Evolutionary conservation across 164 flowering plant genomes (phyloP).

Genomic region (Malania oleifera): DNA sequence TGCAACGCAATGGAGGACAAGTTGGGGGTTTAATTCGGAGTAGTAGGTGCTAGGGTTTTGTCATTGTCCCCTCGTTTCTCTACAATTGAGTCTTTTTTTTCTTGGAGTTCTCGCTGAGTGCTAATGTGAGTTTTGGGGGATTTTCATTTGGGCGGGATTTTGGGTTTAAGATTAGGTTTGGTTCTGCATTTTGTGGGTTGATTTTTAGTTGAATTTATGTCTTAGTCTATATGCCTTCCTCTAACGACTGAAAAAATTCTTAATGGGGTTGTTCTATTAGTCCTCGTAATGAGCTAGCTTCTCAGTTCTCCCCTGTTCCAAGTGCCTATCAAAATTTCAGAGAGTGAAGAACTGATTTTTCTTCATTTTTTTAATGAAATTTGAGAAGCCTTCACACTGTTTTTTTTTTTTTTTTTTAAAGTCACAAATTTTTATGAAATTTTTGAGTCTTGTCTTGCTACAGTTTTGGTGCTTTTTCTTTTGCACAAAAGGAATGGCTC

Average conservation of each 20-base stretch:
- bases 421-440: too few species aligned
- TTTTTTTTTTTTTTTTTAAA: too few species aligned
- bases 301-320: too few species aligned
- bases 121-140: background rate
- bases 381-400: background rate
- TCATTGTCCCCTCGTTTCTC: background rate
- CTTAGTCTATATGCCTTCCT: constrained; percentile 5
- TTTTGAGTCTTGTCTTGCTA: too few species aligned
- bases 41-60: background rate
- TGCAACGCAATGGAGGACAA: constrained; percentile 1
- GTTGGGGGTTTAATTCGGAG: background rate
- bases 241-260: too few species aligned
- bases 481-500: too few species aligned
- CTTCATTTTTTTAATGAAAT: background rate
- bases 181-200: background rate
- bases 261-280: too few species aligned
- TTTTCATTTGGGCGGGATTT: background rate
- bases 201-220: background rate
- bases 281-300: too few species aligned
- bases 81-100: background rate
- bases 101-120: background rate
- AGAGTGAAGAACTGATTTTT: too few species aligned
- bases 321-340: too few species aligned
- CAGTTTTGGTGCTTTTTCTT: too few species aligned
- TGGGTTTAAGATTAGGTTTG: constrained; percentile 7